These are phyloP conservation scores for Cylindrodendrum hubeiense DNA, from an alignment of 2,329 filamentous ascomycete species.

Conservation along the genomic window DNA sequence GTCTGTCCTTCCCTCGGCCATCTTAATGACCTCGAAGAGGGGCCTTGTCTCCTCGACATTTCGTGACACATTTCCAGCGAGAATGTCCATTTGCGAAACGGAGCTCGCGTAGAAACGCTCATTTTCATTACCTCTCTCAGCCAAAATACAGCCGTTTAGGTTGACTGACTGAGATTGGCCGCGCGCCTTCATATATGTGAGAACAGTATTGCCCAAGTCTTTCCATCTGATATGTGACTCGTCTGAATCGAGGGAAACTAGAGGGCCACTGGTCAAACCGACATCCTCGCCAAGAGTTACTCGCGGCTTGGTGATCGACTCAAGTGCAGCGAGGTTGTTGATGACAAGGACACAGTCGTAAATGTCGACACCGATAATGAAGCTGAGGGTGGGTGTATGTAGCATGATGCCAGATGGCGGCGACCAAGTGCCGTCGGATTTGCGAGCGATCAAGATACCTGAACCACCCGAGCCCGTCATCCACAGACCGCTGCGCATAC, in stretches of 20 bases:
- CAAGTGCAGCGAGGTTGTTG: slow-evolving; percentile 85
- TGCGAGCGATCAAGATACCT: slow-evolving; percentile 85
- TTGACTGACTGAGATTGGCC: slow-evolving; percentile 68
- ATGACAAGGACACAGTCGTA: slow-evolving; percentile 97
- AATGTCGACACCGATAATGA: slow-evolving; percentile 91
- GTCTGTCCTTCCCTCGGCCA: slow-evolving; percentile 85
- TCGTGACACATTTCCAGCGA: slow-evolving; percentile 68
- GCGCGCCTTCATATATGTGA: slow-evolving; percentile 70
- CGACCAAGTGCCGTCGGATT: slow-evolving; percentile 90
- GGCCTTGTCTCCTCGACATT: slow-evolving; percentile 67
- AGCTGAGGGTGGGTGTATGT: slow-evolving; percentile 89
- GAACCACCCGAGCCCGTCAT: slow-evolving; percentile 91
- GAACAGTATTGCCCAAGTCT: slow-evolving; percentile 66
- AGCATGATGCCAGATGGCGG: slow-evolving; percentile 91
- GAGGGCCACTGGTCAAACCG: slow-evolving; percentile 80
- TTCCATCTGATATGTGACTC: slow-evolving; percentile 65
- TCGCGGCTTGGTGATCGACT: slow-evolving; percentile 83
- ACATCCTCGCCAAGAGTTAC: slow-evolving; percentile 87
- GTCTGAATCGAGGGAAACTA: slow-evolving; percentile 67
- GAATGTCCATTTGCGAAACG: slow-evolving; percentile 67
- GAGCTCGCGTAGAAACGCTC: slow-evolving; percentile 67
- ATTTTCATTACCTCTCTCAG: slow-evolving; percentile 70
- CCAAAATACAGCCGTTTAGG: slow-evolving; percentile 67
- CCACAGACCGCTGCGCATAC: slow-evolving; percentile 94
- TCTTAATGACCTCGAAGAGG: slow-evolving; percentile 86